Conservation (phyloP, 129 eudicot genomes). For the Glebionis coronaria region DNA sequence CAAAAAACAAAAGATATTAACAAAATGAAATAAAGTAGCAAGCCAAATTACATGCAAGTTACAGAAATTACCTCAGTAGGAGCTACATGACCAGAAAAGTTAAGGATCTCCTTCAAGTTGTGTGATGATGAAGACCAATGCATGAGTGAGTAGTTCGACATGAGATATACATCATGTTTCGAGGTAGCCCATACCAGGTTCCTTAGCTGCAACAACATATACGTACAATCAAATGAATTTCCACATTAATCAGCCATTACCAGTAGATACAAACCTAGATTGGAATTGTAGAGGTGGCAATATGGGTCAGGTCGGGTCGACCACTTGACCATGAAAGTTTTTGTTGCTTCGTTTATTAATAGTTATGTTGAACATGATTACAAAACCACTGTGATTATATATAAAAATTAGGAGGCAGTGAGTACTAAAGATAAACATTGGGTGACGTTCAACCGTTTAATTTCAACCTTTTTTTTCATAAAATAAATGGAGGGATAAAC, state of each 20-base stretch:
- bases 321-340: background rate
- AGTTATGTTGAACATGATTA: background rate
- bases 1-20: constrained; percentile 11
- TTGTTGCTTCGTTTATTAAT: background rate
- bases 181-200: constrained; percentile 95
- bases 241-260: background rate
- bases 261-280: background rate
- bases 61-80: constrained; percentile 58
- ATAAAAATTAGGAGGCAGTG: background rate
- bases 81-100: constrained; percentile 74
- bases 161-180: constrained; percentile 87
- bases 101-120: constrained; percentile 65
- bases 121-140: constrained; percentile 78
- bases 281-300: background rate
- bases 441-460: background rate
- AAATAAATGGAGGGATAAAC: background rate
- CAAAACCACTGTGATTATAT: background rate
- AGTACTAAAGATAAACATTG: background rate
- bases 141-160: constrained; percentile 64
- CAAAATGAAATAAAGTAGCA: background rate
- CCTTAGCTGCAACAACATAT: constrained; percentile 53
- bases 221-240: background rate
- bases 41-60: background rate
- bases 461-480: background rate
- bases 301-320: background rate